Conservation (phyloP, 805 yeast genomes). For the Spencermartinsiella europaea region DNA sequence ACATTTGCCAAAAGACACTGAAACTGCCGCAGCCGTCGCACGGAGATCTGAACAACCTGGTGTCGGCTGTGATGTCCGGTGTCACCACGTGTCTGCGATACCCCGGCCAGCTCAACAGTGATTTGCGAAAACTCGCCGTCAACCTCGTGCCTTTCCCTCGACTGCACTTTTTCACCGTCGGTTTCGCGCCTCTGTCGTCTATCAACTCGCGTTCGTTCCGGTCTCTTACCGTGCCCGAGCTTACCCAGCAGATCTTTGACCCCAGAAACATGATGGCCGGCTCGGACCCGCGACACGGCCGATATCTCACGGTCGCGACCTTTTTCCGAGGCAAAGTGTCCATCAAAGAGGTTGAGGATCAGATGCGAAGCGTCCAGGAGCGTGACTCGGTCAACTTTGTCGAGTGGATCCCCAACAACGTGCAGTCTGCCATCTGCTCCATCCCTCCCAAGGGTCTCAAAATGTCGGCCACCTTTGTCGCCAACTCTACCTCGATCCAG, state of each 20-base stretch:
- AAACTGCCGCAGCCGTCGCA: slow-evolving; percentile 76
- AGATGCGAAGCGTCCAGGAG: slow-evolving; percentile 78
- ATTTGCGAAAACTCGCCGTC: slow-evolving; percentile 87
- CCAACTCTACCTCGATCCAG: slow-evolving; percentile 89
- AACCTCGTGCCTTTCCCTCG: slow-evolving; percentile 94
- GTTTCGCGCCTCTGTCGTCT: slow-evolving; percentile 87
- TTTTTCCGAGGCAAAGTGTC: slow-evolving; percentile 92
- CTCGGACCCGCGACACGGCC: slow-evolving; percentile 82
- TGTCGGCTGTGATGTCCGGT: slow-evolving; percentile 91
- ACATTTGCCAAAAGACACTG: slow-evolving; percentile 81
- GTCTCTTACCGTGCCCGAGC: slow-evolving; percentile 80
- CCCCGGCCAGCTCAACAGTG: slow-evolving; percentile 94
- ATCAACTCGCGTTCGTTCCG: slow-evolving; percentile 77
- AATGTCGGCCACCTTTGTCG: slow-evolving; percentile 89
- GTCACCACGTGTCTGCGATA: slow-evolving; percentile 89
- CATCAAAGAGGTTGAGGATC: slow-evolving; percentile 91
- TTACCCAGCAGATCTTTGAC: slow-evolving; percentile 91
- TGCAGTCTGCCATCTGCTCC: slow-evolving; percentile 88
- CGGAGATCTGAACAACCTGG: slow-evolving; percentile 72
- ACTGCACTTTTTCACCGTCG: slow-evolving; percentile 92
- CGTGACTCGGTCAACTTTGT: slow-evolving; percentile 80
- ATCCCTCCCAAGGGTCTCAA: slow-evolving; percentile 82
- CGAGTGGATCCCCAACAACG: slow-evolving; percentile 95
- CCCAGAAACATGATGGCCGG: slow-evolving; percentile 96
- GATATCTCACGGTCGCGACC: slow-evolving; percentile 89